Base-by-base conservation (phyloP, 2,329 filamentous ascomycete genomes). In the Sporothrix dimorphospora region DNA sequence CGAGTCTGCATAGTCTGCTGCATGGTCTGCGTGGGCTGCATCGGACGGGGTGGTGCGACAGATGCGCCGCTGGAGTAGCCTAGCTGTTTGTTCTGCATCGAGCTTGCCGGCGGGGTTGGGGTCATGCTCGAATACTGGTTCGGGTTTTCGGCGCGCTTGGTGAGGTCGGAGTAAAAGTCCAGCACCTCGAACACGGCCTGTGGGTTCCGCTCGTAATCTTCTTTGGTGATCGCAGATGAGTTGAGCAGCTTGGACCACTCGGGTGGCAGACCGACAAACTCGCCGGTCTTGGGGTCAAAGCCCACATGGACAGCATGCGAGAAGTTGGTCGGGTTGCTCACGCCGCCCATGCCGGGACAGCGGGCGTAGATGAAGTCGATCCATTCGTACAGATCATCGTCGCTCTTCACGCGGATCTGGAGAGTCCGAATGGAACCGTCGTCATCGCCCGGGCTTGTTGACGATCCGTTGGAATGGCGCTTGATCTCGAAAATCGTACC, bases 321-420 rank as follows among this genome's bases (percentile, higher is more conserved):
- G 84, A 99, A 99, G 84, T 98, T 98, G 76, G 96, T 98, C 6
- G 96, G 96, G 81, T 98, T 98, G 83, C 95, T 98, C 72, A 99
- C 96, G 77, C 96, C 96, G 74, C 96, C 94, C 94, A 98, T 97
- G 74, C 94, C 95, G 21, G 96, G 96, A 81, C 95, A 98, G 75
- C 95, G 92, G 77, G 95, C 94, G 80, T 98, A 98, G 76, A 99
- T 97, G 80, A 94, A 93, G 81, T 99, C 96, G 78, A 98, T 97
- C 96, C 96, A 99, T 78, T 97, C 94, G 81, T 99, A 99, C 70
- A 99, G 90, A 77, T 99, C 96, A 79, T 97, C 95, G 78, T 99
- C 96, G 72, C 91, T 92, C 82, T 98, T 97, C 77, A 98, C 94
- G 80, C 92, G 94, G 81, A 97, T 96, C 75, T 96, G 94, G 69